Evolutionary conservation across 208 protist species (phyloP).

Genomic region (Kentomonas sorsogonicus): DNA sequence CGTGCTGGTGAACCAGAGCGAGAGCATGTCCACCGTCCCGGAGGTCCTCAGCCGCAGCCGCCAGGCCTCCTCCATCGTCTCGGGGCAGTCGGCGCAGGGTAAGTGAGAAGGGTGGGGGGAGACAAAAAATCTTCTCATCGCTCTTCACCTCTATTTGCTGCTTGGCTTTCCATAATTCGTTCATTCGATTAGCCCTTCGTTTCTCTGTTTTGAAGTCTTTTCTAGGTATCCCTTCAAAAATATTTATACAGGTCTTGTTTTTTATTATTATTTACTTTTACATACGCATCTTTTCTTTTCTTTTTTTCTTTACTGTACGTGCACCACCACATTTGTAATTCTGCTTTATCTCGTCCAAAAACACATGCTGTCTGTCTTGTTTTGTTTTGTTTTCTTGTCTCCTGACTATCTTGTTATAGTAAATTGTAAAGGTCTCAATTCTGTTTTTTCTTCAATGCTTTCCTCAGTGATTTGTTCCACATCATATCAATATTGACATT

Average conservation of each 20-base stretch:
- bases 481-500: neutral
- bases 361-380: too few relatives aligned
- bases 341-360: neutral
- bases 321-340: neutral
- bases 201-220: neutral
- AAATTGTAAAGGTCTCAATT: neutral
- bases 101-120: too few relatives aligned
- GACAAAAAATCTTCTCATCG: too few relatives aligned
- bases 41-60: too few relatives aligned
- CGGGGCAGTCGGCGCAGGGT: too few relatives aligned
- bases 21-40: too few relatives aligned
- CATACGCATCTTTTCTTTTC: neutral
- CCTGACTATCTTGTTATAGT: neutral
- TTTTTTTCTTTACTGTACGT: neutral
- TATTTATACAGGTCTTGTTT: neutral
- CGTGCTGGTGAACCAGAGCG: conserved; percentile 19
- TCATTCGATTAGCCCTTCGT: too few relatives aligned
- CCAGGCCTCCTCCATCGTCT: too few relatives aligned
- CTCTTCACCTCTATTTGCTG: too few relatives aligned
- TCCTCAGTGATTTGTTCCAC: neutral
- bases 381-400: neutral
- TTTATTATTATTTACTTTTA: conserved; percentile 4
- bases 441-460: neutral
- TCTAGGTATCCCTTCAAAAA: neutral
- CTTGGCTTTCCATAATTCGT: too few relatives aligned